phyloP scores from a whole-genome alignment of 352 stramenopile genomes.

The Achlya hypogyna region DNA sequence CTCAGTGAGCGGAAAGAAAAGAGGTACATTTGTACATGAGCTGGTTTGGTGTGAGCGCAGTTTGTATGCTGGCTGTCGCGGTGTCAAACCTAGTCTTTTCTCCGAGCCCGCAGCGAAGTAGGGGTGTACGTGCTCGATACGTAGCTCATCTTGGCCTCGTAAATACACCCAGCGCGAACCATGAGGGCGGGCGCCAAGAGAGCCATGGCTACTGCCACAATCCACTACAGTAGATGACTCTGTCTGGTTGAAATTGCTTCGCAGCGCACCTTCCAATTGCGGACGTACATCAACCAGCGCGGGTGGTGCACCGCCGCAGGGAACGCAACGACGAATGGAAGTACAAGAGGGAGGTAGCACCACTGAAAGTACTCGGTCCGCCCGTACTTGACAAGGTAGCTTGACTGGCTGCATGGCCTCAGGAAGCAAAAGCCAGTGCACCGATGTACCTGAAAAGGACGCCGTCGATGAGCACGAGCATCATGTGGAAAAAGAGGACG shows the following conservation, averaged over 20 bases:
- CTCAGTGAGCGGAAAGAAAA: background rate
- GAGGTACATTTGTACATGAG: too few species aligned
- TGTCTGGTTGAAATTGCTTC: too few species aligned
- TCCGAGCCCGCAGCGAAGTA: background rate
- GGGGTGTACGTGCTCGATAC: background rate
- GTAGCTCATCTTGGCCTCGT: background rate
- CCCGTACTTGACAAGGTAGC: conserved; percentile 4
- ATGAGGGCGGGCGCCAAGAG: conserved; percentile 1
- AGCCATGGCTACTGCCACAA: background rate
- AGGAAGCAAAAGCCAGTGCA: background rate
- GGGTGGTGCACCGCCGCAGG: background rate
- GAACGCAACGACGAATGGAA: background rate
- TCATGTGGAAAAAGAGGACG: background rate
- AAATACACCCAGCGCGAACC: conserved; percentile 10
- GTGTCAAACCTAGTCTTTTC: background rate
- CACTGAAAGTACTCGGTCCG: background rate
- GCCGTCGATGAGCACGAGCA: background rate
- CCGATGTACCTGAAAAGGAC: background rate
- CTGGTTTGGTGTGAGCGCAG: too few species aligned
- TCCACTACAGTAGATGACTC: background rate
- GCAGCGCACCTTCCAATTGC: conserved; percentile 3
- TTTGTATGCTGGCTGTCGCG: too few species aligned
- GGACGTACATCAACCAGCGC: background rate
- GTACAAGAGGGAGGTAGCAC: background rate
- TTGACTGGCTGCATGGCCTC: background rate